Evolutionary conservation across 1,139 yeast species (phyloP).

Genomic region (Geotrichum aggregatum): DNA sequence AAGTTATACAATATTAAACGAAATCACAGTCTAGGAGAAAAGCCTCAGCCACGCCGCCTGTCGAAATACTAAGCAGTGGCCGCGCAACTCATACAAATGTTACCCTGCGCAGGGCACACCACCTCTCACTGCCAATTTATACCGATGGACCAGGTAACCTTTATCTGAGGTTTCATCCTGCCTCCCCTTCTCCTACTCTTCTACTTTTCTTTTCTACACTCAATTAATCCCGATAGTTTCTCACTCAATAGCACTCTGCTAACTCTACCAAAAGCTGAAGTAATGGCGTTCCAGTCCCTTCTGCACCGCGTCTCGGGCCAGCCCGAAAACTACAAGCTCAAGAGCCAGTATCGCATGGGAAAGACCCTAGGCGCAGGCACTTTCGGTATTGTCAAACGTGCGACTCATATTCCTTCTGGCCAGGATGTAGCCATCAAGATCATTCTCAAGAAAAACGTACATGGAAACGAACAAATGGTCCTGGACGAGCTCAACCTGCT

Average conservation of each 20-base stretch:
- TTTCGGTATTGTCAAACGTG: constrained; percentile 82
- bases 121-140: too few species aligned
- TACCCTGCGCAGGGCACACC: too few species aligned
- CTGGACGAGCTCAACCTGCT: constrained; percentile 71
- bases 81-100: too few species aligned
- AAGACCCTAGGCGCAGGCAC: constrained; percentile 86
- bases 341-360: constrained; percentile 65
- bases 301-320: constrained; percentile 52
- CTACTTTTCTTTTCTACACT: background rate
- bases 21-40: too few species aligned
- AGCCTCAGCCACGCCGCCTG: too few species aligned
- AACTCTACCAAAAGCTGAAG: background rate
- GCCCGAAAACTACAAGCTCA: constrained; percentile 64
- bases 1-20: too few species aligned
- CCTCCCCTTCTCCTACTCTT: too few species aligned
- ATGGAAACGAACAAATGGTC: constrained; percentile 68
- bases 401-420: constrained; percentile 52
- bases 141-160: too few species aligned
- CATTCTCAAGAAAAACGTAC: constrained; percentile 72
- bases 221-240: background rate
- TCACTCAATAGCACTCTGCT: background rate
- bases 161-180: too few species aligned
- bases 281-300: constrained; percentile 11
- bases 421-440: constrained; percentile 86
- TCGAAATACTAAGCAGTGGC: too few species aligned